Percentiles rank a stretch among this genome's conserved stretches.
phyloP scores from a whole-genome alignment of 139 green algal species.

The Coccomyxa sp. region DNA sequence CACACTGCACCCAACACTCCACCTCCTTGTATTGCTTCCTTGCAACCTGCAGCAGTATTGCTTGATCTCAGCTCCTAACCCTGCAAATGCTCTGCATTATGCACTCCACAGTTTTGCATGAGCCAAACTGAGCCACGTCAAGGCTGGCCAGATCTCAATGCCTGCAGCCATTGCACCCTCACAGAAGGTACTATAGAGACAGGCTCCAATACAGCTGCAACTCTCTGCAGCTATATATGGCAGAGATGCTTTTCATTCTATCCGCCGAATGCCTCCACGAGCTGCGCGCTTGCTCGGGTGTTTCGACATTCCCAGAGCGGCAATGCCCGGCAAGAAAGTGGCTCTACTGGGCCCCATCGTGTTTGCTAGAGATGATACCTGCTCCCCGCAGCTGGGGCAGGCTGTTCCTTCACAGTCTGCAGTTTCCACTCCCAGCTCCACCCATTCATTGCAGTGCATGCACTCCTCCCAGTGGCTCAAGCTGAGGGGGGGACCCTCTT shows the following conservation, averaged over 20 bases:
- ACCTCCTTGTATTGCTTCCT: conserved; percentile 5
- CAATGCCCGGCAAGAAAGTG: background rate
- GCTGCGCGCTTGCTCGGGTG: background rate
- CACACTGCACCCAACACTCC: conserved; percentile 27
- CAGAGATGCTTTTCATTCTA: background rate
- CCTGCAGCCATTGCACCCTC: no score
- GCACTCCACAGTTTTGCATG: background rate
- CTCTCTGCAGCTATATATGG: background rate
- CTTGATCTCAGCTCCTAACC: background rate
- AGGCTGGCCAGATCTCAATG: background rate
- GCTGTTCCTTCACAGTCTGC: background rate
- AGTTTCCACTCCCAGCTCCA: background rate
- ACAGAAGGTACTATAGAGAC: background rate
- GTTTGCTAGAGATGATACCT: background rate
- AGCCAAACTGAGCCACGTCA: background rate
- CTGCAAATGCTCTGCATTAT: background rate
- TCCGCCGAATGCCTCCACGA: background rate
- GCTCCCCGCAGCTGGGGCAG: background rate
- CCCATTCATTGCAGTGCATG: background rate
- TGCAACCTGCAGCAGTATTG: background rate
- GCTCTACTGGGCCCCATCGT: background rate
- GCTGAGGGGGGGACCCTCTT: no score
- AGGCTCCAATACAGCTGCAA: background rate
- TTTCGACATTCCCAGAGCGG: background rate
- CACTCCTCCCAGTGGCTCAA: conserved; percentile 13